These are phyloP conservation scores for Acer yangbiense DNA, from an alignment of 345 rosid genomes.

Conservation along the genomic window DNA sequence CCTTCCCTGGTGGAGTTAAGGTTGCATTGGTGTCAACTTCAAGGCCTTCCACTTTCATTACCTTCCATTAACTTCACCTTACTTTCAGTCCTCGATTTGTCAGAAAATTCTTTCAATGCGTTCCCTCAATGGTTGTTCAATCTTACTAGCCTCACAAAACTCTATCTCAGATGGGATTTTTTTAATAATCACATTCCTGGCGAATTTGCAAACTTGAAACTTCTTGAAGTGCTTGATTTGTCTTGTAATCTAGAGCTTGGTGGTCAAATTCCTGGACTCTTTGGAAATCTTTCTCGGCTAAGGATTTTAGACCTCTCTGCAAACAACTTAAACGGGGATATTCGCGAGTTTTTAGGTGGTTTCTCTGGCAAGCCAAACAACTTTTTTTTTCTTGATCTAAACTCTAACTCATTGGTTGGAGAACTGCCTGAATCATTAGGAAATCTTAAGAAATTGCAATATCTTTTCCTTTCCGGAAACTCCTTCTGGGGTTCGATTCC, in stretches of 20 bases:
- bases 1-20: conserved; percentile 44
- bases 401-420: conserved; percentile 41
- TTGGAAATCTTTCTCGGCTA: conserved; percentile 39
- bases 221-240: conserved; percentile 39
- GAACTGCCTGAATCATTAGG: conserved; percentile 54
- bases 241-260: conserved; percentile 39
- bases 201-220: conserved; percentile 37
- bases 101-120: conserved; percentile 49
- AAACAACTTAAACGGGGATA: conserved; percentile 40
- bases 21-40: conserved; percentile 32
- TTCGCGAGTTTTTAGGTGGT: conserved; percentile 42
- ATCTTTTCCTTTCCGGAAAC: conserved; percentile 43
- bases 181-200: conserved; percentile 41
- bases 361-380: conserved; percentile 30
- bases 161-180: conserved; percentile 41
- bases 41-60: conserved; percentile 38
- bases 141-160: conserved; percentile 48
- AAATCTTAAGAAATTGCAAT: conserved; percentile 35
- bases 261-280: conserved; percentile 40
- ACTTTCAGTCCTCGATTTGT: conserved; percentile 56
- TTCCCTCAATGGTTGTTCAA: conserved; percentile 54
- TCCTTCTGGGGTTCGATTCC: conserved; percentile 54
- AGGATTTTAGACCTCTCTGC: conserved; percentile 52
- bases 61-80: conserved; percentile 43
- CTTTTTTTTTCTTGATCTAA: conserved; percentile 38